These are phyloP conservation scores for Leishmania arabica DNA, from an alignment of 208 protist genomes.

Conservation along the genomic window DNA sequence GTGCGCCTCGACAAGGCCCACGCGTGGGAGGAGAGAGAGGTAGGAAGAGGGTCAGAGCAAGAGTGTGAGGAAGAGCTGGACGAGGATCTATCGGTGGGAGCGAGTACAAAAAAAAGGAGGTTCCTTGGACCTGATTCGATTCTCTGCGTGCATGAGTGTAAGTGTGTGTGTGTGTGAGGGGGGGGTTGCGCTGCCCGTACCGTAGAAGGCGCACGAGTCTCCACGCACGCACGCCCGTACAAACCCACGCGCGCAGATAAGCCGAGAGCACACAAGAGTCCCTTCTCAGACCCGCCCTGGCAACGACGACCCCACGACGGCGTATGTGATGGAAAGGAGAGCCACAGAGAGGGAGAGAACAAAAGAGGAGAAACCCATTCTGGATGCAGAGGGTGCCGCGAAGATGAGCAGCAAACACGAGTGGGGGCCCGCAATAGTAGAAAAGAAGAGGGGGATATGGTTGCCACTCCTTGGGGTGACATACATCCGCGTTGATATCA, in stretches of 20 bases:
- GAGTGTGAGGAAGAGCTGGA: neutral
- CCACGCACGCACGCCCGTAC: neutral
- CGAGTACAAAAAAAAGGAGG: neutral
- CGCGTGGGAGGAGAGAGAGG: neutral
- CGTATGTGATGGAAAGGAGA: neutral
- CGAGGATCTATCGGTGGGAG: neutral
- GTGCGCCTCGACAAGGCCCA: neutral
- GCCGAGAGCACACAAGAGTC: neutral
- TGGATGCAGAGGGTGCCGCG: neutral
- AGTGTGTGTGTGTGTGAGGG: neutral
- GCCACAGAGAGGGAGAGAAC: neutral
- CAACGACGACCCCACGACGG: neutral
- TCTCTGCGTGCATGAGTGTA: neutral
- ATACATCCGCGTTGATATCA: slow-evolving; percentile 1
- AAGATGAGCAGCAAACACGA: neutral
- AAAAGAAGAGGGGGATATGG: neutral
- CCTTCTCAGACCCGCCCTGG: neutral
- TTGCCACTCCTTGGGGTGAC: neutral
- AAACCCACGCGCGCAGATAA: neutral
- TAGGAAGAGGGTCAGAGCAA: neutral
- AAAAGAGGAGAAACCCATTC: neutral
- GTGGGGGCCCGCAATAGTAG: neutral
- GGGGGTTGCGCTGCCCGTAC: neutral
- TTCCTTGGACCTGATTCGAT: neutral
- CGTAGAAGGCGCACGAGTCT: neutral